Evolutionary conservation across 2,329 filamentous ascomycete genomes (phyloP).

Genomic region (Cytospora mali): DNA sequence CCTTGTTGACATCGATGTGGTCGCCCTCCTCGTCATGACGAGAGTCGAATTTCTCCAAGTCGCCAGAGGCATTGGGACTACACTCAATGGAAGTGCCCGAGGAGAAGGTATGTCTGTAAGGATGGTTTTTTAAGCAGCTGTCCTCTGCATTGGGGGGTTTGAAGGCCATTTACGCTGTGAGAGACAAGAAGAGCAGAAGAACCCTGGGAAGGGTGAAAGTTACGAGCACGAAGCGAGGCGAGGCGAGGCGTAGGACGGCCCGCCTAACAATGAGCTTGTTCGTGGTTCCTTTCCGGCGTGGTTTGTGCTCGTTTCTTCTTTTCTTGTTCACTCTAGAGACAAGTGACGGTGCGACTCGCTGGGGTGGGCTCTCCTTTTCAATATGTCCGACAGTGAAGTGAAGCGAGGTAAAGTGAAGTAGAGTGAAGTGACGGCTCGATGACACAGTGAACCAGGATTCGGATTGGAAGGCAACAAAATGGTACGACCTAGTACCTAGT

Average conservation of each 20-base stretch:
- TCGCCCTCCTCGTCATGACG: constrained; percentile 23
- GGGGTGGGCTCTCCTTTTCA: constrained; percentile 22
- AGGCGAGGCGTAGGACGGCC: neutral
- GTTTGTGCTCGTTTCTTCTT: constrained; percentile 4
- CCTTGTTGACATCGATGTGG: constrained; percentile 21
- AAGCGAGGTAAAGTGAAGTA: no score
- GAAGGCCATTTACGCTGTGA: constrained; percentile 36
- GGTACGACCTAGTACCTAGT: neutral
- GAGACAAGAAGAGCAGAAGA: constrained; percentile 23
- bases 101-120: constrained; percentile 17
- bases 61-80: constrained; percentile 22
- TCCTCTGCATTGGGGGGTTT: constrained; percentile 41
- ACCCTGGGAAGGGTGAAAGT: neutral
- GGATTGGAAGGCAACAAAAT: neutral
- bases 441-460: neutral
- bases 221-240: neutral
- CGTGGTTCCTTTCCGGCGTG: constrained; percentile 4
- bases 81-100: constrained; percentile 19
- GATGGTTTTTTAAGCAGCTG: constrained; percentile 44
- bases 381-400: constrained; percentile 24
- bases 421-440: neutral
- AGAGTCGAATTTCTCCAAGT: constrained; percentile 27
- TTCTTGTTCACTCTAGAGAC: neutral
- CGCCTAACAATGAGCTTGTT: neutral
- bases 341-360: constrained; percentile 3